Base-by-base conservation (phyloP, 768 basidiomycete genomes). In the Mycena belliarum region DNA sequence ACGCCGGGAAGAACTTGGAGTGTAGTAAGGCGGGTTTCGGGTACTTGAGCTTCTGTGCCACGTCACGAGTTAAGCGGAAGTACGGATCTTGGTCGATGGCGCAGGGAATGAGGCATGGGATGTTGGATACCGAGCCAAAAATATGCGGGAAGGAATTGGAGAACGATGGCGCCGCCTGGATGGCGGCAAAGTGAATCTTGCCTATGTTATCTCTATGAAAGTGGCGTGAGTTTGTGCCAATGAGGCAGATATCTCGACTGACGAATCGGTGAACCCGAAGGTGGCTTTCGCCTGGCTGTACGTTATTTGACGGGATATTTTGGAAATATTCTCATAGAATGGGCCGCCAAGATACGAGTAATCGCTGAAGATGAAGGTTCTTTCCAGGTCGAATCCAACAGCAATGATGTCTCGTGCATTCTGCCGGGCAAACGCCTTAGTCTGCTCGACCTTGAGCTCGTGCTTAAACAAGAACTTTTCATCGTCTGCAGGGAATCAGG, bases 391-490 rank as follows among this genome's bases (percentile, higher is more conserved):
- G 74, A 98, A 94, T 1, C 97, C 97, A 59, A 95, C 91, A 1
- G 97, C 94, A 65, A 99, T 98, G 68, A 98, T 96, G 71, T 98
- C 96, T 63, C 82, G 85, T n/a, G 95, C 89, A 68, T 98, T 99
- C 68, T 84, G 82, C 55, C 82, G 82, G 9, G 93, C 84, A 70
- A 95, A 98, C 23, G 78, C 76, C 68, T 86, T 84, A 21, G 91
- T 90, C 70, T 98, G 88, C 63, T 98, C 93, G 33, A 91, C 81
- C 70, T 93, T 95, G 58, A 97, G 83, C 63, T 91, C 90, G 53
- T 94, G 91, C 72, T 98, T 96, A 83, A 99, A 97, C 45, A 99
- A 74, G 79, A 98, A 99, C 72, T 99, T 99, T 71, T 99, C 97
- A 72, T 99, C 97, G 68, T 99, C 97, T 93, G 28, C 16, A 28